A percentile compares a stretch with the other conserved stretches of the same genome.
phyloP scores from a whole-genome alignment of 2,329 filamentous ascomycete genomes.

The Ascosphaera apis region DNA sequence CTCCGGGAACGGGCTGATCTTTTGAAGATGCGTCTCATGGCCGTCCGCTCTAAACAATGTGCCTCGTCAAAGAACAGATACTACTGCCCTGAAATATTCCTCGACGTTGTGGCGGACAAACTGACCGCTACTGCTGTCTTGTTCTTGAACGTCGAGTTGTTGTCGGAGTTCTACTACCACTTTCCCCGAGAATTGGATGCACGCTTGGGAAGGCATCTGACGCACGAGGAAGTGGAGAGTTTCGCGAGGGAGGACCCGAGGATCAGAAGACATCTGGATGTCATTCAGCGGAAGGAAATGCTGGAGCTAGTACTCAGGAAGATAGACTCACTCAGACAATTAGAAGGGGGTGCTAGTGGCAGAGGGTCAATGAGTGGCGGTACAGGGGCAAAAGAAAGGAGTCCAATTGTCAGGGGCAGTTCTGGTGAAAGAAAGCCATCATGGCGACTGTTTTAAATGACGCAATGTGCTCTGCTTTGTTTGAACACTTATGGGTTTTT shows the following conservation, averaged over 20 bases:
- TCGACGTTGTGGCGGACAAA: slow-evolving; percentile 92
- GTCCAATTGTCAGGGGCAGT: no score
- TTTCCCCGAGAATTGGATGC: slow-evolving; percentile 84
- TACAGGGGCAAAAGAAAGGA: slow-evolving; percentile 16
- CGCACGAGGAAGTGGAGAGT: slow-evolving; percentile 57
- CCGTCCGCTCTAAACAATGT: slow-evolving; percentile 81
- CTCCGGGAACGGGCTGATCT: slow-evolving; percentile 77
- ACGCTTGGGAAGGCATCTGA: slow-evolving; percentile 59
- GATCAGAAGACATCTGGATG: slow-evolving; percentile 68
- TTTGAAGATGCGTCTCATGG: slow-evolving; percentile 69
- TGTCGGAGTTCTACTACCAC: slow-evolving; percentile 94
- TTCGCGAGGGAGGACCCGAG: slow-evolving; percentile 89
- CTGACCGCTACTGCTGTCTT: slow-evolving; percentile 85
- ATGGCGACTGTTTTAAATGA: slow-evolving; percentile 22
- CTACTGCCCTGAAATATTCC: slow-evolving; percentile 86
- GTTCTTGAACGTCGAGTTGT: slow-evolving; percentile 88
- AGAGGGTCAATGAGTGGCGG: slow-evolving; percentile 15
- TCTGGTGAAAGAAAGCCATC: no score
- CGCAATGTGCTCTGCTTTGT: slow-evolving; percentile 2
- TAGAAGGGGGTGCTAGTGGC: slow-evolving; percentile 52
- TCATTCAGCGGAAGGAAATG: slow-evolving; percentile 77
- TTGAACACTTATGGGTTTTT: no score
- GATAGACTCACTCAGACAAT: slow-evolving; percentile 71
- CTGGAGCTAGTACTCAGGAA: slow-evolving; percentile 84
- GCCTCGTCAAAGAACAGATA: slow-evolving; percentile 71